Evolutionary conservation across 2,329 filamentous ascomycete species (phyloP), one percentile per base, ranked within the genome.

Genomic region (Camptophora hylomeconis): DNA sequence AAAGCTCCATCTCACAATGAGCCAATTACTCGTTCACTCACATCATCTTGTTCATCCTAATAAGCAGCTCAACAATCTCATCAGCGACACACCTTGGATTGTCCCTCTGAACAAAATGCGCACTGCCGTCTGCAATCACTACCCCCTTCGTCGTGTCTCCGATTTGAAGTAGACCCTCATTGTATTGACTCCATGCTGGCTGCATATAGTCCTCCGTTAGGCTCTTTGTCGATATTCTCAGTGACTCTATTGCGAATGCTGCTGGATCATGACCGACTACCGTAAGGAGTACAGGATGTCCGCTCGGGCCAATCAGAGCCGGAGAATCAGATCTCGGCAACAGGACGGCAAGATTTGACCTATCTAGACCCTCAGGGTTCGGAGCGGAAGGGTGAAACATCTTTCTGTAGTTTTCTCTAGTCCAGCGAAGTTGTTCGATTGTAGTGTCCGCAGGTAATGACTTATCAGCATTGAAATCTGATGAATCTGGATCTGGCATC

Each of bases 51-150:
- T n/a, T 20, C 19, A 7, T 7, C 15, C 11, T 29, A 5, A 9
- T 11, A n/a, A 30, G 8, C 12, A 50, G 29, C 10, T 40, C 37
- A 28, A 34, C 19, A 6, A 49, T 24, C 25, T 51, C 21, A 34
- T 54, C 12, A 1, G 51, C 53, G 5, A 67, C 63, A 32, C 63
- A 53, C 1, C 33, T 48, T 3, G 69, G 67, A 16, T 63, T 58
- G 35, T 72, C 67, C 19, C 49, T 53, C 38, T 72, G 69, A 14
- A 73, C 59, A 32, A 71, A 70, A 45, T 71, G 66, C 0, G 66
- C 66, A 18, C 63, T 65, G 0, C 55, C 53, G 5, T 54, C 49
- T 1, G 65, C 66, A 22, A 63, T 56, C 8, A 67, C 40, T 2
- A 58, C 60, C 0, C 61, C 61, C 21, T 56, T 57, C 12, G 52